These are phyloP conservation scores for Abrus pulchellus DNA, from an alignment of 306 rosid genomes.

Conservation along the genomic window DNA sequence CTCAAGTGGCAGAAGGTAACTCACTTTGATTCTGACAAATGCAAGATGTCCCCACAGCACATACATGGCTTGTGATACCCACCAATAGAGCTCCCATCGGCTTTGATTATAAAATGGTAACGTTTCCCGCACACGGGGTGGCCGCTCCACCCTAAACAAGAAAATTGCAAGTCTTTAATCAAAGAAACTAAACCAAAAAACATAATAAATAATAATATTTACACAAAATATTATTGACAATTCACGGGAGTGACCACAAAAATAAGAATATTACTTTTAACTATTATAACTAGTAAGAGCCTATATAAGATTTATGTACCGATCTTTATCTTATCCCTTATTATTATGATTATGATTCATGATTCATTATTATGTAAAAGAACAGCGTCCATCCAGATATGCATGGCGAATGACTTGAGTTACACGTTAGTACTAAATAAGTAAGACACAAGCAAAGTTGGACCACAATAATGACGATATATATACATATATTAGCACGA, in stretches of 20 bases:
- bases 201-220: not conserved
- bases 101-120: conserved; percentile 90
- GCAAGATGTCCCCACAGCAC: conserved; percentile 96
- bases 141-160: conserved; percentile 86
- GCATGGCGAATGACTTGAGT: conserved; percentile 18
- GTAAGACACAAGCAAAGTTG: conserved; percentile 3
- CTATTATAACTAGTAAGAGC: too few species aligned
- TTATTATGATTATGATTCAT: not conserved
- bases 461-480: conserved; percentile 38
- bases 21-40: conserved; percentile 95
- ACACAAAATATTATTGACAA: not conserved
- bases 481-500: not conserved
- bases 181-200: conserved; percentile 8
- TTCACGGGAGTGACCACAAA: not conserved
- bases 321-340: too few species aligned
- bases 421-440: conserved; percentile 14
- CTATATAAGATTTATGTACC: too few species aligned
- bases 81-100: conserved; percentile 93
- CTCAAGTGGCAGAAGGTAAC: conserved; percentile 43
- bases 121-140: conserved; percentile 95
- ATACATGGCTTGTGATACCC: conserved; percentile 97
- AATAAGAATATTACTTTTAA: not conserved
- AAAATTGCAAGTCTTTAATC: not conserved
- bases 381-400: conserved; percentile 15
- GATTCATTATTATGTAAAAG: not conserved